These are phyloP conservation scores for Aspergillus sp. DNA, from an alignment of 2,329 filamentous ascomycete species.

Conservation along the genomic window DNA sequence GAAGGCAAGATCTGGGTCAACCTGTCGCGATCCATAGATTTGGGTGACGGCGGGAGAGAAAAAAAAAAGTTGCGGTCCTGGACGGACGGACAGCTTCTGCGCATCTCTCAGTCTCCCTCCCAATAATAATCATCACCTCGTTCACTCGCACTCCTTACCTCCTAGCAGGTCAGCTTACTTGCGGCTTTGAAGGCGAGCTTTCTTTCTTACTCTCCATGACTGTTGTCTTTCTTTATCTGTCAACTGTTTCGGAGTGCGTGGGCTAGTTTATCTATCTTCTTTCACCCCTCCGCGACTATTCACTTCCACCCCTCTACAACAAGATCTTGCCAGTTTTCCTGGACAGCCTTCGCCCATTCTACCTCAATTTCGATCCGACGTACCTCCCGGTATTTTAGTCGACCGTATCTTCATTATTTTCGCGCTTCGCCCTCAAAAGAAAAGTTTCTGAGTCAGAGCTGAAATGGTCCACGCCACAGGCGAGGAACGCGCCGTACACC, in stretches of 20 bases:
- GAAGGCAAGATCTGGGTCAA: neutral
- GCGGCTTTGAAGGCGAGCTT: neutral
- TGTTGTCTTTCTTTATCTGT: constrained; percentile 17
- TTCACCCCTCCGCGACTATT: constrained; percentile 5
- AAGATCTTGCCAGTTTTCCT: neutral
- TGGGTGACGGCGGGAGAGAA: neutral
- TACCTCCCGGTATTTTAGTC: neutral
- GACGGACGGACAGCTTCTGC: constrained; percentile 8
- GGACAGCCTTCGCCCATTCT: neutral
- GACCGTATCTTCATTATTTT: neutral
- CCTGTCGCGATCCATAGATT: constrained; percentile 5
- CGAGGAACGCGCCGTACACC: constrained; percentile 46
- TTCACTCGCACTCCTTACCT: constrained; percentile 5
- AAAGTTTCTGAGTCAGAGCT: constrained; percentile 22
- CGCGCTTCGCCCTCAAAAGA: constrained; percentile 9
- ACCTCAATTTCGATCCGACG: neutral
- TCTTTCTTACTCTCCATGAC: constrained; percentile 20
- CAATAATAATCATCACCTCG: neutral
- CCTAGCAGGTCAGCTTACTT: constrained; percentile 9
- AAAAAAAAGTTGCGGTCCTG: constrained; percentile 1
- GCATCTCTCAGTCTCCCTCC: constrained; percentile 7
- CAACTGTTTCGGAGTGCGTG: constrained; percentile 18
- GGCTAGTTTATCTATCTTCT: constrained; percentile 15
- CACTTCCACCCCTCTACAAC: constrained; percentile 1
- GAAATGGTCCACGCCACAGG: constrained; percentile 45